Percentiles rank a stretch among this genome's conserved stretches.
Evolutionary conservation across 352 stramenopile genomes (phyloP).

Genomic region (Poterioochromonas sp.): DNA sequence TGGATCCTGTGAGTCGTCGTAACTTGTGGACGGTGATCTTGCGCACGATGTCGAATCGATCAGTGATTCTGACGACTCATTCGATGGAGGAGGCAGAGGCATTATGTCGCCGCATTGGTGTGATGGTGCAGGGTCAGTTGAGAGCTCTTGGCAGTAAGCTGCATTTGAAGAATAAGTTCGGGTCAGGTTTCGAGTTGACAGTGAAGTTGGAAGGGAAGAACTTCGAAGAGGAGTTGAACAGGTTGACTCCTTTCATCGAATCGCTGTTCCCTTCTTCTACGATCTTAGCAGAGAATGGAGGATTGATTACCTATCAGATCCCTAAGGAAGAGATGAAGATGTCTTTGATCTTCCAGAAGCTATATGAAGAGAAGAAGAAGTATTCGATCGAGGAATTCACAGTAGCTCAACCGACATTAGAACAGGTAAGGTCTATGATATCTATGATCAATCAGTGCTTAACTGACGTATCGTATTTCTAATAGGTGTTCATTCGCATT

Average conservation of each 20-base stretch:
- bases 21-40: slow-evolving; percentile 18
- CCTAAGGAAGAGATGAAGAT: neutral
- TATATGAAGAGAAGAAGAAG: neutral
- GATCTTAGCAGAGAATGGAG: neutral
- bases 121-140: slow-evolving; percentile 75
- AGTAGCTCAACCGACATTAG: slow-evolving; percentile 30
- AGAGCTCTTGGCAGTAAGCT: slow-evolving; percentile 67
- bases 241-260: neutral
- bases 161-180: slow-evolving; percentile 90
- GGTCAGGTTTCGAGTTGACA: slow-evolving; percentile 78
- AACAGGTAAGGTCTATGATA: neutral
- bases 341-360: neutral
- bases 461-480: neutral
- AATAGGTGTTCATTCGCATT: slow-evolving; percentile 27
- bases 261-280: neutral
- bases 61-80: slow-evolving; percentile 91
- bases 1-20: slow-evolving; percentile 50
- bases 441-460: slow-evolving; percentile 1
- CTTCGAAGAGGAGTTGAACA: neutral
- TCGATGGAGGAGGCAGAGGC: slow-evolving; percentile 69
- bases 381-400: slow-evolving; percentile 23
- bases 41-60: neutral
- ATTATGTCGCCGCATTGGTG: slow-evolving; percentile 65
- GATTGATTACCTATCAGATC: slow-evolving; percentile 28
- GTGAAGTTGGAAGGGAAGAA: slow-evolving; percentile 46